A percentile compares a stretch with the other conserved stretches of the same genome.
These are phyloP conservation scores for Ambrosia artemisiifolia DNA, from an alignment of 129 eudicot species.

Conservation along the genomic window DNA sequence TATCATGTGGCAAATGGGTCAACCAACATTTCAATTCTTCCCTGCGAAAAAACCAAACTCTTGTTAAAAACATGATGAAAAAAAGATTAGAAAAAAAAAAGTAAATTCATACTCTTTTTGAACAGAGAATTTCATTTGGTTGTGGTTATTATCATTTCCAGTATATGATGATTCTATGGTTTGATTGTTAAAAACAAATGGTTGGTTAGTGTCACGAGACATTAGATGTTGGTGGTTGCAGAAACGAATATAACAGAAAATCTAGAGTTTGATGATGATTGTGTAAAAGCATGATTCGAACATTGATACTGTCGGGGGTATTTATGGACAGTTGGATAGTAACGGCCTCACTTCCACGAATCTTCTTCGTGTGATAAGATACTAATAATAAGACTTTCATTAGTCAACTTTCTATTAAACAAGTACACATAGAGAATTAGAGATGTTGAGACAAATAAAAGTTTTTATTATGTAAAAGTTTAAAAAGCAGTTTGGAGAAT, in stretches of 20 bases:
- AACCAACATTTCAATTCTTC: background rate
- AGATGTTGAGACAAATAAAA: background rate
- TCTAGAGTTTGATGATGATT: slow-evolving; percentile 3
- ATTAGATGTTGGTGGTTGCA: background rate
- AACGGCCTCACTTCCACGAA: background rate
- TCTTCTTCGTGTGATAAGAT: background rate
- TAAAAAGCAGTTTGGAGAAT: too few species aligned
- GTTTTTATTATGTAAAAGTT: too few species aligned
- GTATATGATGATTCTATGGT: background rate
- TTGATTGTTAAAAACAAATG: background rate
- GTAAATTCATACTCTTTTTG: slow-evolving; percentile 13
- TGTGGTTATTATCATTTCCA: background rate
- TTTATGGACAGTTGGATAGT: background rate
- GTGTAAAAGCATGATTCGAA: background rate
- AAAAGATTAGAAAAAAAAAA: background rate
- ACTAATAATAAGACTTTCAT: too few species aligned
- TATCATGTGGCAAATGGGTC: slow-evolving; percentile 4
- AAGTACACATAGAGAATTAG: background rate
- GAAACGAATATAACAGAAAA: background rate
- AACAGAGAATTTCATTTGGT: background rate
- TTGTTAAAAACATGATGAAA: background rate
- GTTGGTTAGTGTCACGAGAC: background rate
- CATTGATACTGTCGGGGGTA: background rate
- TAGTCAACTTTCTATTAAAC: background rate
- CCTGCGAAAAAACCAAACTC: background rate